Conservation (phyloP, 2,329 filamentous ascomycete species). For the Trichoderma aggressivum region DNA sequence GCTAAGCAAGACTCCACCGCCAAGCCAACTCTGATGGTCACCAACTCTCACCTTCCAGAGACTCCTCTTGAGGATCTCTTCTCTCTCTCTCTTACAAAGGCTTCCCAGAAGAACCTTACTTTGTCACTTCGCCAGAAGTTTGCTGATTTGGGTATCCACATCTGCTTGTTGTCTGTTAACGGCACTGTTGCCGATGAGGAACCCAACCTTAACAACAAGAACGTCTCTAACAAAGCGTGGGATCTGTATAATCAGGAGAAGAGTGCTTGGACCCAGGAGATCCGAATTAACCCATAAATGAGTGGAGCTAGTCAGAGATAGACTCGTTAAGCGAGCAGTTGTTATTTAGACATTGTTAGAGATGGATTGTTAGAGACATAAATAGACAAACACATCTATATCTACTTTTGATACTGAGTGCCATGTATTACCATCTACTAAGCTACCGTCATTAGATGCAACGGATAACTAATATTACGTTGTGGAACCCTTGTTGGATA, state of each 20-base stretch:
- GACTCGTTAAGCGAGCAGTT: not conserved
- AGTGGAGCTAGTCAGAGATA: not conserved
- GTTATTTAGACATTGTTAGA: not conserved
- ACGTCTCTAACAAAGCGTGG: conserved; percentile 22
- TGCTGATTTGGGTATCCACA: conserved; percentile 39
- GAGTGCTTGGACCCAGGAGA: conserved; percentile 9
- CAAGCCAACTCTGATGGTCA: conserved; percentile 48
- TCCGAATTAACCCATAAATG: conserved; percentile 7
- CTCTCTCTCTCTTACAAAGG: conserved; percentile 48
- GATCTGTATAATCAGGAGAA: conserved; percentile 21
- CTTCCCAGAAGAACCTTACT: conserved; percentile 49
- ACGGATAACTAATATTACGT: not conserved
- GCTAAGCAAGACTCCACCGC: conserved; percentile 27
- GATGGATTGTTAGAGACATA: not conserved
- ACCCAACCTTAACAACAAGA: conserved; percentile 19
- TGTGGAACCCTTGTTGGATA: not conserved
- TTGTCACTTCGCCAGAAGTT: conserved; percentile 42
- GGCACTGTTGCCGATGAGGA: conserved; percentile 29
- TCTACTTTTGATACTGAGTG: not conserved
- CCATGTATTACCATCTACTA: not conserved
- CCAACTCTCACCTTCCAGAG: conserved; percentile 45
- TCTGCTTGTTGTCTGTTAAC: conserved; percentile 45
- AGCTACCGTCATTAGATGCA: not conserved
- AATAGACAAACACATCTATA: not conserved
- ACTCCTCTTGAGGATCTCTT: conserved; percentile 46